A percentile compares a stretch with the other conserved stretches of the same genome.
Evolutionary conservation across 2,329 filamentous ascomycete species (phyloP).

Genomic region (Huntiella moniliformis): DNA sequence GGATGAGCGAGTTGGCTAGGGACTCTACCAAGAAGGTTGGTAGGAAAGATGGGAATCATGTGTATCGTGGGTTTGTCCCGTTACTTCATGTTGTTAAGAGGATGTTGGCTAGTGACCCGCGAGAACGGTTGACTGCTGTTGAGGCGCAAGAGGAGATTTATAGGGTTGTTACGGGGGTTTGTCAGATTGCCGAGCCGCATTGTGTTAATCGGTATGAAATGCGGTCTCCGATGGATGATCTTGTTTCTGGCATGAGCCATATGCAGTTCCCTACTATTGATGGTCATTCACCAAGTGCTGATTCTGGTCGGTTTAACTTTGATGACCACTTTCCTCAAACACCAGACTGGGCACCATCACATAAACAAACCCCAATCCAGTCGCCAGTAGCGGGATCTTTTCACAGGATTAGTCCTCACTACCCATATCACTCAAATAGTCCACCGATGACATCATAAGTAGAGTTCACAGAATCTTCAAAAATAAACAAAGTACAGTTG

Average conservation of each 20-base stretch:
- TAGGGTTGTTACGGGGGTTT: conserved; percentile 30
- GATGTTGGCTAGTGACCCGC: conserved; percentile 35
- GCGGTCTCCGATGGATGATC: conserved; percentile 10
- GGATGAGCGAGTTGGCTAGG: conserved; percentile 43
- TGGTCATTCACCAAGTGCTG: too few species aligned
- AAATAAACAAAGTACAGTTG: too few species aligned
- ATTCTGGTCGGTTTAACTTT: too few species aligned
- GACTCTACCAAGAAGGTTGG: conserved; percentile 32
- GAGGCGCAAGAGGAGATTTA: conserved; percentile 35
- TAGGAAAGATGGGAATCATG: conserved; percentile 22
- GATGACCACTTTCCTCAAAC: too few species aligned
- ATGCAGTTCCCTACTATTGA: too few species aligned
- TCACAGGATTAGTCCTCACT: too few species aligned
- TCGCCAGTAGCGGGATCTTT: too few species aligned
- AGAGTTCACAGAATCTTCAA: too few species aligned
- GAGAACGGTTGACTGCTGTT: conserved; percentile 31
- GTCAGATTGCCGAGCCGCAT: conserved; percentile 30
- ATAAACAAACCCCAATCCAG: too few species aligned
- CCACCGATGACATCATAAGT: too few species aligned
- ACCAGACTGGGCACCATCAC: too few species aligned
- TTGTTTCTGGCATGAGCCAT: conserved; percentile 18
- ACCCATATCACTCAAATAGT: too few species aligned
- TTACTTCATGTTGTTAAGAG: conserved; percentile 32
- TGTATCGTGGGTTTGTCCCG: conserved; percentile 32
- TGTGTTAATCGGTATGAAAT: conserved; percentile 31